Conservation (phyloP, 805 yeast genomes). For the Dipodascopsis uninucleata region DNA sequence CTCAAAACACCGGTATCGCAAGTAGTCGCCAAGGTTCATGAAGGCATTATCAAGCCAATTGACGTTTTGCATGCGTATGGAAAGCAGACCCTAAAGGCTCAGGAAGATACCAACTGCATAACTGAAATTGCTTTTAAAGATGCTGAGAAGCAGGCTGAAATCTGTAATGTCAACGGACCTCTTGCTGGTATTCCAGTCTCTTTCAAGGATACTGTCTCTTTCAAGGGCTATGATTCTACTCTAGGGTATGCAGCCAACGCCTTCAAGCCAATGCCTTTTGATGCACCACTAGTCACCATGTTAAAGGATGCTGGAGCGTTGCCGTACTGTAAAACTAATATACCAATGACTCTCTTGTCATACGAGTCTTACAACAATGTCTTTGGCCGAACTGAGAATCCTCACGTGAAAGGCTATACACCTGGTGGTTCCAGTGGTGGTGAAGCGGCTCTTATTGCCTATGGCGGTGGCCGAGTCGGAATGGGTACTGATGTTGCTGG, state of each 20-base stretch:
- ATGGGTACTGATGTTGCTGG: constrained; percentile 56
- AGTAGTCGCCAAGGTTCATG: constrained; percentile 45
- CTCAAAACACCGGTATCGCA: constrained; percentile 43
- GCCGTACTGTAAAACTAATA: constrained; percentile 53
- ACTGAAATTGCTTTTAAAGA: constrained; percentile 62
- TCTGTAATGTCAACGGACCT: constrained; percentile 49
- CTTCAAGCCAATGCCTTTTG: constrained; percentile 42
- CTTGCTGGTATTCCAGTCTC: constrained; percentile 64
- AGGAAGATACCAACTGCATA: constrained; percentile 53
- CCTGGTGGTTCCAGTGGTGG: constrained; percentile 59
- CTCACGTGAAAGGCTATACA: constrained; percentile 43
- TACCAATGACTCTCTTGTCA: constrained; percentile 46
- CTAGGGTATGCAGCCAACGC: constrained; percentile 46
- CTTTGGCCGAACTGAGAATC: constrained; percentile 47
- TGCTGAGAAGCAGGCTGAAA: constrained; percentile 59
- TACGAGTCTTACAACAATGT: constrained; percentile 45
- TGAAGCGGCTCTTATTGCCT: constrained; percentile 48
- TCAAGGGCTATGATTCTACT: constrained; percentile 50
- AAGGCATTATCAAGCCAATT: constrained; percentile 47
- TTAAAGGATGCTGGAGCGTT: constrained; percentile 51
- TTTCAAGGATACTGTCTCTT: constrained; percentile 54
- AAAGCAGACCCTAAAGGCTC: constrained; percentile 60
- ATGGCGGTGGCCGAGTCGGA: constrained; percentile 52
- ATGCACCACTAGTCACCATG: constrained; percentile 42
- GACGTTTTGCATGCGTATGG: constrained; percentile 60